phyloP scores from a whole-genome alignment of 257 asterid genomes.

The Vinca minor region DNA sequence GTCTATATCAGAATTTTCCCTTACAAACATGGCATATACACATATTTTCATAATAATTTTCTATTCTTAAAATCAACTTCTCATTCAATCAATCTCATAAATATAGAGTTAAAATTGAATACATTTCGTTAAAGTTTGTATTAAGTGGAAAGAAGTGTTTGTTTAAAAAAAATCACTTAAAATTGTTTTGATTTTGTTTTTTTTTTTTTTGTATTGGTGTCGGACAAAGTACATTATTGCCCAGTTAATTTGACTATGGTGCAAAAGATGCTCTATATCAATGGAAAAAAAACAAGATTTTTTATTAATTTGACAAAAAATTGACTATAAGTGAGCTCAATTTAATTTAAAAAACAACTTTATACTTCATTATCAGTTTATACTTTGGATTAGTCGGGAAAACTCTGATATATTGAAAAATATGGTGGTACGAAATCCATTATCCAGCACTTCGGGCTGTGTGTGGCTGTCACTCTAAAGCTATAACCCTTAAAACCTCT shows the following conservation, averaged over 20 bases:
- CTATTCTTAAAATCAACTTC: too few relatives aligned
- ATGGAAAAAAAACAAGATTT: too few relatives aligned
- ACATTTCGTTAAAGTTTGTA: not conserved
- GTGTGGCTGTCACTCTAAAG: conserved; percentile 21
- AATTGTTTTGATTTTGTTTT: not conserved
- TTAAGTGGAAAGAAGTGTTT: not conserved
- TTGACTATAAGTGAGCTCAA: too few relatives aligned
- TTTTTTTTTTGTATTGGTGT: not conserved
- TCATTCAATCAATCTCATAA: too few relatives aligned
- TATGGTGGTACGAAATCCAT: not conserved
- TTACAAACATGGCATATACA: too few relatives aligned
- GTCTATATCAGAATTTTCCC: too few relatives aligned
- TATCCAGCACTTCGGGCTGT: conserved; percentile 7
- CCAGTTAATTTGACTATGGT: too few relatives aligned
- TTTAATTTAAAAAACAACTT: not conserved
- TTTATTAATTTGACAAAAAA: too few relatives aligned
- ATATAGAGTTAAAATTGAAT: conserved; percentile 1
- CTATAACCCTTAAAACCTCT: not conserved
- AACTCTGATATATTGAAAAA: not conserved
- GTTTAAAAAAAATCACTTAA: not conserved
- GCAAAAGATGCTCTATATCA: too few relatives aligned
- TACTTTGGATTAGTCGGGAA: too few relatives aligned
- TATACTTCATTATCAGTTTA: not conserved
- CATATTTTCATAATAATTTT: too few relatives aligned
- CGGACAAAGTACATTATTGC: too few relatives aligned